Conservation (phyloP, 345 rosid species). For the Litchi chinensis region DNA sequence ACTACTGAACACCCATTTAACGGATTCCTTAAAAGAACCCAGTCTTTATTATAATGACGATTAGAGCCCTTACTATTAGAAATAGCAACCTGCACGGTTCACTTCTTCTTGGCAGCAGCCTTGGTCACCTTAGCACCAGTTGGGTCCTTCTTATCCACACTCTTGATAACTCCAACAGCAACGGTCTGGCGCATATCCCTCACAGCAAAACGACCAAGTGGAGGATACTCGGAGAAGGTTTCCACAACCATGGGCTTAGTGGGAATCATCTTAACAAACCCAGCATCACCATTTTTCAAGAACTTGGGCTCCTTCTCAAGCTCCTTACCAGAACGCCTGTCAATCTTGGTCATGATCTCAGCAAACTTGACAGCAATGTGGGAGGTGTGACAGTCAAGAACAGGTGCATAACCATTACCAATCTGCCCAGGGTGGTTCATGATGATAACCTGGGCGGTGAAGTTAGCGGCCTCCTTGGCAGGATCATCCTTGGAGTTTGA, state of each 20-base stretch:
- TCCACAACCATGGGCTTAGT: constrained; percentile 95
- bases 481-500: constrained; percentile 93
- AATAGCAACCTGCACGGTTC: constrained; percentile 33
- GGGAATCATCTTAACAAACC: constrained; percentile 79
- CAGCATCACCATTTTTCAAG: constrained; percentile 86
- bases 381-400: constrained; percentile 80
- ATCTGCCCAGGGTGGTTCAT: constrained; percentile 97
- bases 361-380: constrained; percentile 86
- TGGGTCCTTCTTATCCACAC: constrained; percentile 86
- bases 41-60: constrained; percentile 21
- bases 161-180: constrained; percentile 87
- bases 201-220: constrained; percentile 87
- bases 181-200: constrained; percentile 96
- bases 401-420: constrained; percentile 87
- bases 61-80: neutral
- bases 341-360: constrained; percentile 69
- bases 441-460: constrained; percentile 87
- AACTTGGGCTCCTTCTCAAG: constrained; percentile 87
- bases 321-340: constrained; percentile 80
- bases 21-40: constrained; percentile 11
- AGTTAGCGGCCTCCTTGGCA: constrained; percentile 74
- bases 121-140: constrained; percentile 83
- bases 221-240: constrained; percentile 79
- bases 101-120: constrained; percentile 89
- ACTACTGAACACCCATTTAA: neutral